These are phyloP conservation scores for Mallotus japonicus DNA, from an alignment of 441 rosid genomes.

Conservation along the genomic window DNA sequence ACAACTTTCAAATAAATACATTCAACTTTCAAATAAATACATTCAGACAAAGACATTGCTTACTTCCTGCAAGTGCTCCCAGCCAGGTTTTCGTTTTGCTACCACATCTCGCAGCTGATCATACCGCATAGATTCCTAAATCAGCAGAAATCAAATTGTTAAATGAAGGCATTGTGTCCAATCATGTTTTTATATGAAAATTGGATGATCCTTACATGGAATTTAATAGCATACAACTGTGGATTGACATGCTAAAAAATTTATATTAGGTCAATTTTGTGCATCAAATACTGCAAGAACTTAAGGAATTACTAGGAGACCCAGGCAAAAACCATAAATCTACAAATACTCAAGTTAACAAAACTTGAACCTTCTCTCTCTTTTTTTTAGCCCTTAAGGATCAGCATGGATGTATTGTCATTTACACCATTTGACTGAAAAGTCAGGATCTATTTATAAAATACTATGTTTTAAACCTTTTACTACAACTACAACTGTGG, in stretches of 20 bases:
- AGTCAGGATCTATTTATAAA: not conserved
- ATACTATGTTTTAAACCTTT: not conserved
- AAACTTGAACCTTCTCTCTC: not conserved
- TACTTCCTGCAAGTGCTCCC: constrained; percentile 93
- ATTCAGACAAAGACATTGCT: constrained; percentile 24
- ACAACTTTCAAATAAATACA: not conserved
- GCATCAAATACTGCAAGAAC: not conserved
- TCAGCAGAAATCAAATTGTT: constrained; percentile 23
- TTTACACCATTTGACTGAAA: not conserved
- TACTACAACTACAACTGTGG: not conserved
- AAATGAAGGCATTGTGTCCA: constrained; percentile 2
- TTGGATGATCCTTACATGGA: not conserved
- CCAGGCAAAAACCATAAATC: not conserved
- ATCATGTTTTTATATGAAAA: constrained; percentile 1
- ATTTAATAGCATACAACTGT: no score
- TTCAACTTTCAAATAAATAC: not conserved
- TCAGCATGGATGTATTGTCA: not conserved
- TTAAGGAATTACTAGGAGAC: not conserved
- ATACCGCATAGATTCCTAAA: constrained; percentile 81
- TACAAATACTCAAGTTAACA: not conserved
- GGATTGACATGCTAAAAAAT: not conserved
- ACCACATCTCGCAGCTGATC: constrained; percentile 82
- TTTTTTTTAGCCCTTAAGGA: no score
- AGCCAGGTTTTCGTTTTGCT: constrained; percentile 78
- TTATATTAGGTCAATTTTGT: not conserved